Evolutionary conservation across 2,329 filamentous ascomycete species (phyloP), one percentile per base, ranked within the genome.

Genomic region (Parascedosporium putredinis): DNA sequence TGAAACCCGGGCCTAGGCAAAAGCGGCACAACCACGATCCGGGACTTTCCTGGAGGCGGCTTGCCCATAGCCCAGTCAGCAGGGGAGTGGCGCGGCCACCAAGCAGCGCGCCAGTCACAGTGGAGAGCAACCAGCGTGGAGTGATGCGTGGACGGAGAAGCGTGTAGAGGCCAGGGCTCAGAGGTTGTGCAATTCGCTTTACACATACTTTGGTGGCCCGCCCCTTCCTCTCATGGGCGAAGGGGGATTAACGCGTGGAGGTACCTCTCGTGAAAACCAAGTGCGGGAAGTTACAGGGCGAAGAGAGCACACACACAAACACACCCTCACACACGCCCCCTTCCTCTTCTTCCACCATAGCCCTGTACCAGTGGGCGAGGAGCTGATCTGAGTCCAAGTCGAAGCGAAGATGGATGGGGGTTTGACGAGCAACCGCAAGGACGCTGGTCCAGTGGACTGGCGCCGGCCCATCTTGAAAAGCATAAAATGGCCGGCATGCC

Each of bases 61-160:
- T 14, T 10, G 22, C 43, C 27, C 7, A 12, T 12, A 31, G 27
- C 27, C 27, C 12, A 31, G 27, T 6, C 7, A 31, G 27, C 27
- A 6, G 12, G 27, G 27, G 7, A 12, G 27, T 31, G 27, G 27
- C 12, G 27, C n/a, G n/a, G n/a, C n/a, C n/a, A n/a, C n/a, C n/a
- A n/a, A n/a, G n/a, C n/a, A n/a, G n/a, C n/a, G n/a, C n/a, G n/a
- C n/a, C n/a, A n/a, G n/a, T n/a, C n/a, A n/a, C n/a, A 12, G 27
- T 31, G 27, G 27, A 12, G 27, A 31, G 27, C 27, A 31, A 31
- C 27, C 27, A 31, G 27, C 27, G 7, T 31, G 27, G 12, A 38
- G 52, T 51, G 49, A 53, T 56, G 49, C 53, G 51, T 56, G 8
- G 20, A 25, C 24, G 23, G 25, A 20, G 16, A 14, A 6, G 44